Percentiles rank a stretch among this genome's conserved stretches.
These are phyloP conservation scores for Linnemannia elongata DNA, from an alignment of 192 early-diverging fungal species.

Conservation along the genomic window DNA sequence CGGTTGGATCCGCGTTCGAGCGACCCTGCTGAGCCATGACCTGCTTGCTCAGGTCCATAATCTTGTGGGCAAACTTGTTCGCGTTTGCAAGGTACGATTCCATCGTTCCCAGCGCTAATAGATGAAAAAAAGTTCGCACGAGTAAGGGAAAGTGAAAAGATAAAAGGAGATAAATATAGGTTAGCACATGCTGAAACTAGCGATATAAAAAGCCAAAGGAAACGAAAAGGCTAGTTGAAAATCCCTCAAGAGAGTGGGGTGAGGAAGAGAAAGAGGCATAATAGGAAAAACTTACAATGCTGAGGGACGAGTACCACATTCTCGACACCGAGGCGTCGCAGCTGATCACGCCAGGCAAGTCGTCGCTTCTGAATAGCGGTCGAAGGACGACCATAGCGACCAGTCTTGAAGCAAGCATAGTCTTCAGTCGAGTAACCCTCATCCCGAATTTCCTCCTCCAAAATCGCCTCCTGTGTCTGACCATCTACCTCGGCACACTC, in stretches of 20 bases:
- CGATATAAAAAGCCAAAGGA: not conserved
- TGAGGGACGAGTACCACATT: slow-evolving; percentile 52
- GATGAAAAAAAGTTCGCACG: slow-evolving; percentile 5
- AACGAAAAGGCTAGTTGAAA: not conserved
- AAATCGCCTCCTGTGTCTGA: slow-evolving; percentile 23
- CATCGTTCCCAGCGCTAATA: slow-evolving; percentile 38
- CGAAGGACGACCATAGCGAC: slow-evolving; percentile 38
- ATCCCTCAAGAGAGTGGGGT: not conserved
- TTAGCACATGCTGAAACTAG: not conserved
- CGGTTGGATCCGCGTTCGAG: slow-evolving; percentile 14
- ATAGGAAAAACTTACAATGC: slow-evolving; percentile 22
- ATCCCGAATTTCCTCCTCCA: slow-evolving; percentile 38
- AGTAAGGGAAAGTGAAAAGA: not conserved
- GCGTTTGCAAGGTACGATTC: slow-evolving; percentile 48
- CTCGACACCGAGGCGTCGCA: slow-evolving; percentile 45
- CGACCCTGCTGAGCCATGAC: slow-evolving; percentile 20
- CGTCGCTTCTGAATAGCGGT: slow-evolving; percentile 42
- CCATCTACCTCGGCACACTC: slow-evolving; percentile 11
- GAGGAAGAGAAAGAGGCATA: not conserved
- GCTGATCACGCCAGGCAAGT: slow-evolving; percentile 46
- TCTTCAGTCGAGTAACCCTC: slow-evolving; percentile 56
- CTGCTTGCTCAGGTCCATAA: slow-evolving; percentile 37
- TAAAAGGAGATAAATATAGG: not conserved
- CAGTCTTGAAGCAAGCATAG: slow-evolving; percentile 54
- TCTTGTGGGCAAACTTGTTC: slow-evolving; percentile 41